Conservation (phyloP, 176 grass and related monocot species). For the Eremochloa ophiuroides region DNA sequence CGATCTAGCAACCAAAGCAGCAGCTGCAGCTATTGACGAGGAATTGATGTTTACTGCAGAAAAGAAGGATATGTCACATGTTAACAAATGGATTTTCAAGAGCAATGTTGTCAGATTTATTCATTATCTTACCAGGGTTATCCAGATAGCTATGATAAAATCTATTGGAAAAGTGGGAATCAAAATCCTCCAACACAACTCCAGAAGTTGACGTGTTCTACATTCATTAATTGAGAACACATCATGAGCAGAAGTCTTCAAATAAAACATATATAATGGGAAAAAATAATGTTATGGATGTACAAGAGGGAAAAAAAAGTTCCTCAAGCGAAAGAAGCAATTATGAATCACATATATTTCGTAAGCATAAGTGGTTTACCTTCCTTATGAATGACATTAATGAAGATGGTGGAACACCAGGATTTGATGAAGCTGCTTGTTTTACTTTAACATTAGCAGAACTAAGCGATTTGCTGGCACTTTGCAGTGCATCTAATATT, state of each 20-base stretch:
- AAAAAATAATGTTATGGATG: background rate
- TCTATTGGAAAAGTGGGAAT: conserved; percentile 76
- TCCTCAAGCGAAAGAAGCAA: background rate
- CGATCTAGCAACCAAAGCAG: conserved; percentile 68
- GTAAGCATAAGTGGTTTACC: conserved; percentile 41
- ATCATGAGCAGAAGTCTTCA: conserved; percentile 13
- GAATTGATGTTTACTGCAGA: conserved; percentile 77
- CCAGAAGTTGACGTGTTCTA: conserved; percentile 84
- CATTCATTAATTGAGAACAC: conserved; percentile 30
- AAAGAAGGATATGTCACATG: conserved; percentile 3
- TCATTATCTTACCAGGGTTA: conserved; percentile 46
- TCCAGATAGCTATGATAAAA: conserved; percentile 93
- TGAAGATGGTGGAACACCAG: conserved; percentile 95
- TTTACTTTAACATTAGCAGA: conserved; percentile 87
- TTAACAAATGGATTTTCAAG: conserved; percentile 3
- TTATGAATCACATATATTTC: conserved; percentile 2
- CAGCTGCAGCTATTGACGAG: conserved; percentile 76
- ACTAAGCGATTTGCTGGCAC: conserved; percentile 76
- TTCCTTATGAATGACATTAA: conserved; percentile 82
- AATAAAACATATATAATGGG: background rate
- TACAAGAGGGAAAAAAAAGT: background rate
- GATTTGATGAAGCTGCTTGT: conserved; percentile 65
- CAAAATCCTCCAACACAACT: conserved; percentile 93
- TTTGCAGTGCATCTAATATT: conserved; percentile 72
- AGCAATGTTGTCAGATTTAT: conserved; percentile 4